Conservation (phyloP, 768 basidiomycete species). For the Ramaria rubella region DNA sequence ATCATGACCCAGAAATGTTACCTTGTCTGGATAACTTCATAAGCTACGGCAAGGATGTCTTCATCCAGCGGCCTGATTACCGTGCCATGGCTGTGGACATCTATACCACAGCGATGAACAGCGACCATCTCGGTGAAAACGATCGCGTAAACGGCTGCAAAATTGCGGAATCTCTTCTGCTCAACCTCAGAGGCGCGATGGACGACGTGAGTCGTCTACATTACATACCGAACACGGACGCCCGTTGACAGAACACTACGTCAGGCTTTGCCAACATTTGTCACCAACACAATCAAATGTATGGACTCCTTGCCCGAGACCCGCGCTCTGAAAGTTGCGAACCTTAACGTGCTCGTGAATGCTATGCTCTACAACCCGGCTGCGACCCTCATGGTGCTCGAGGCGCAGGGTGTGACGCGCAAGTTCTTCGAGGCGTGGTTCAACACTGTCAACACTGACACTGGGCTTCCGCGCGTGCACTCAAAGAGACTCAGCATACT, state of each 20-base stretch:
- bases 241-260: not conserved
- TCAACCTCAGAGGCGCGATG: slow-evolving; percentile 69
- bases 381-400: slow-evolving; percentile 71
- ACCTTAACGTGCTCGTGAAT: slow-evolving; percentile 80
- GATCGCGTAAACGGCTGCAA: slow-evolving; percentile 83
- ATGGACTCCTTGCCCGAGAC: slow-evolving; percentile 55
- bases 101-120: slow-evolving; percentile 67
- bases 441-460: slow-evolving; percentile 50
- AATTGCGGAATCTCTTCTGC: slow-evolving; percentile 72
- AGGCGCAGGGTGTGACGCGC: slow-evolving; percentile 54
- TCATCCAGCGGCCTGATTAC: slow-evolving; percentile 70
- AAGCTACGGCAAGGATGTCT: slow-evolving; percentile 70
- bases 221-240: not conserved
- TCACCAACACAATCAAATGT: slow-evolving; percentile 52
- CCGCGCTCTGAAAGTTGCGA: slow-evolving; percentile 59
- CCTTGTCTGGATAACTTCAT: slow-evolving; percentile 85
- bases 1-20: slow-evolving; percentile 59
- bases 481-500: slow-evolving; percentile 82
- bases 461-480: slow-evolving; percentile 70
- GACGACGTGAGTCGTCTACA: slow-evolving; percentile 55
- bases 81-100: slow-evolving; percentile 77
- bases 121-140: slow-evolving; percentile 69
- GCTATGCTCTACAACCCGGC: slow-evolving; percentile 77
- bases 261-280: slow-evolving; percentile 59
- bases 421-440: slow-evolving; percentile 87